Conservation (phyloP, 352 stramenopile genomes). For the Globisporangium ultimum region DNA sequence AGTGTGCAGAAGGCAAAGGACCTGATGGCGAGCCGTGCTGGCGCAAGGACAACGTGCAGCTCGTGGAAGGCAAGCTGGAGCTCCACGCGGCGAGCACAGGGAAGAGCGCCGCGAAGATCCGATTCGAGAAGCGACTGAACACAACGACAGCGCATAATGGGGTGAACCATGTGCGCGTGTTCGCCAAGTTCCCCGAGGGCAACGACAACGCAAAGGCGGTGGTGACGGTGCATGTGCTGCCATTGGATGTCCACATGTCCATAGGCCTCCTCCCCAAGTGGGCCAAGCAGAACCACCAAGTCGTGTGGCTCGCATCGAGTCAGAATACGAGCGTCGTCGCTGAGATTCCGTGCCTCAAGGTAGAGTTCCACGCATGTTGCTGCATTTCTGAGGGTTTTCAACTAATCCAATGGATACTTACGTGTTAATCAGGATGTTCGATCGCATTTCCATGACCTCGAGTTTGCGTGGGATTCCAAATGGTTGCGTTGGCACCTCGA, state of each 20-base stretch:
- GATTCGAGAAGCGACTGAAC: background rate
- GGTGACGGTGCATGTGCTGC: slow-evolving; percentile 23
- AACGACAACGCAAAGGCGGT: slow-evolving; percentile 15
- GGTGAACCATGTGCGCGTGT: slow-evolving; percentile 9
- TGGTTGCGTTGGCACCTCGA: slow-evolving; percentile 67
- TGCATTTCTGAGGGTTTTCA: background rate
- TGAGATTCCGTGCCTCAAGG: slow-evolving; percentile 35
- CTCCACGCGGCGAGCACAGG: background rate
- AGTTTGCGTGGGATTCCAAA: slow-evolving; percentile 40
- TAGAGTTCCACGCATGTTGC: slow-evolving; percentile 5
- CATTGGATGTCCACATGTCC: slow-evolving; percentile 22
- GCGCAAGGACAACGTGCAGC: slow-evolving; percentile 14
- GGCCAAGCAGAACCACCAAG: slow-evolving; percentile 10
- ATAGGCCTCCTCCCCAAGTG: slow-evolving; percentile 15
- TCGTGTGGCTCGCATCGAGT: slow-evolving; percentile 23
- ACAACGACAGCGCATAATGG: background rate
- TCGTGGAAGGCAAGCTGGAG: slow-evolving; percentile 6
- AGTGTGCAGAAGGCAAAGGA: background rate
- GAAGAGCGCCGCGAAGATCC: slow-evolving; percentile 7
- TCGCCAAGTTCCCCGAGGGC: slow-evolving; percentile 10
- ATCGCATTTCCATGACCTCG: slow-evolving; percentile 25
- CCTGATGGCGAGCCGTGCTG: slow-evolving; percentile 13
- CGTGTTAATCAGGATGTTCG: slow-evolving; percentile 20
- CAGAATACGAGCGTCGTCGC: slow-evolving; percentile 32
- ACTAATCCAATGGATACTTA: background rate